These are phyloP conservation scores for Ophiostoma perfectum DNA, from an alignment of 2,329 filamentous ascomycete genomes.

Conservation along the genomic window DNA sequence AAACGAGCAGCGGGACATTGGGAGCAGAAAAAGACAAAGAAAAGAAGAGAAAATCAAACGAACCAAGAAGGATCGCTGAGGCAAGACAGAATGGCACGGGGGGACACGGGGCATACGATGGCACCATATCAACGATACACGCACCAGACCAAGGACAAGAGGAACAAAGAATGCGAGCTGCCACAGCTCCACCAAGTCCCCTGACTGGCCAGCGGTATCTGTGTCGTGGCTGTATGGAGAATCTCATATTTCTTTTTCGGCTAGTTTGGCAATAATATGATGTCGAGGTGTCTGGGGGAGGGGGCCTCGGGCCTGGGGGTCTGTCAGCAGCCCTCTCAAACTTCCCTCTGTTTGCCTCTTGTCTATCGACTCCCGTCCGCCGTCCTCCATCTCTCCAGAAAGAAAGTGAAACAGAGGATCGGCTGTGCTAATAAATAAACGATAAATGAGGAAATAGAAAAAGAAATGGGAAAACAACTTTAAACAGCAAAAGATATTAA, in stretches of 20 bases:
- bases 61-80: too few species aligned
- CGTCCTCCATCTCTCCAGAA: too few species aligned
- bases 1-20: background rate
- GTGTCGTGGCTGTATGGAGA: background rate
- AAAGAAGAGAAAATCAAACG: background rate
- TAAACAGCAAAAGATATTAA: background rate
- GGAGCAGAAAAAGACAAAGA: background rate
- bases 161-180: conserved; percentile 9
- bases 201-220: conserved; percentile 17
- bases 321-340: conserved; percentile 16
- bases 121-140: background rate
- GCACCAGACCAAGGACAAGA: conserved; percentile 3
- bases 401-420: conserved; percentile 5
- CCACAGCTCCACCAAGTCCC: conserved; percentile 4
- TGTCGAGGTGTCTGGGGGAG: conserved; percentile 4
- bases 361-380: too few species aligned
- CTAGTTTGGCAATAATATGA: background rate
- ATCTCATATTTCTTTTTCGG: background rate
- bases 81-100: background rate
- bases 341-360: background rate
- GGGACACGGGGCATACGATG: background rate
- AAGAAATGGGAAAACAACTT: background rate
- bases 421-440: background rate
- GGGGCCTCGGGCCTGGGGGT: background rate
- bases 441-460: background rate